A percentile compares a stretch with the other conserved stretches of the same genome.
Conservation (phyloP, 2,329 filamentous ascomycete species). For the Epichloe glyceriae region DNA sequence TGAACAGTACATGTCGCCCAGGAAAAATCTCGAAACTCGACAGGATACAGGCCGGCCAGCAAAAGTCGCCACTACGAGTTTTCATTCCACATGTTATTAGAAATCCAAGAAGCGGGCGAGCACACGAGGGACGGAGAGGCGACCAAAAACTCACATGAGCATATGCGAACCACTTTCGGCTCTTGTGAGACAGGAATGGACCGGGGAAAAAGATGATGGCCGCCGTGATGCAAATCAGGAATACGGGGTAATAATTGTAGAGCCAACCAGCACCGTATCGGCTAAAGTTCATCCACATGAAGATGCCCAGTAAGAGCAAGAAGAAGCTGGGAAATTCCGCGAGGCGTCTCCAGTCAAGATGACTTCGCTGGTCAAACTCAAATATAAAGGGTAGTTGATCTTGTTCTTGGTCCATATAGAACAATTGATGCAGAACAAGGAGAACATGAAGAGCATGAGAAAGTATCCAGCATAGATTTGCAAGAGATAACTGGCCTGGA, state of each 20-base stretch:
- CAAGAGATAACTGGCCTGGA: conserved; percentile 54
- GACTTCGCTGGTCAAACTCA: conserved; percentile 79
- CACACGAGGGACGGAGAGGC: background rate
- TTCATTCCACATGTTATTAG: background rate
- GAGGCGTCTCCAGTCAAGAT: conserved; percentile 80
- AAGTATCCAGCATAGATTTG: conserved; percentile 94
- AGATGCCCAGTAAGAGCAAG: conserved; percentile 61
- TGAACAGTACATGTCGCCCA: conserved; percentile 96
- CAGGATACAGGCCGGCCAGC: conserved; percentile 75
- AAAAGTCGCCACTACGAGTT: conserved; percentile 61
- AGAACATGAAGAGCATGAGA: conserved; percentile 64
- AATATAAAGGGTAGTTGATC: conserved; percentile 96
- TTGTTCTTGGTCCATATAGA: conserved; percentile 70
- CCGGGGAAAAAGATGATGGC: conserved; percentile 64
- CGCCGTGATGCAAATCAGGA: conserved; percentile 58
- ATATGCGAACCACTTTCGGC: conserved; percentile 75
- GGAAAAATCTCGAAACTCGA: conserved; percentile 97
- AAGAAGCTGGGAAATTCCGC: conserved; percentile 80
- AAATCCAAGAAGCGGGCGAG: background rate
- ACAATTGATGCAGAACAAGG: conserved; percentile 77
- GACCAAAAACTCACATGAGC: conserved; percentile 54
- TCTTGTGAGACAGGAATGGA: conserved; percentile 60
- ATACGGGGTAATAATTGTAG: conserved; percentile 76
- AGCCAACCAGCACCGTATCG: conserved; percentile 50
- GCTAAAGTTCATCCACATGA: conserved; percentile 83